phyloP scores from a whole-genome alignment of 169 alveolate species.

The Nephromyces sp. region DNA sequence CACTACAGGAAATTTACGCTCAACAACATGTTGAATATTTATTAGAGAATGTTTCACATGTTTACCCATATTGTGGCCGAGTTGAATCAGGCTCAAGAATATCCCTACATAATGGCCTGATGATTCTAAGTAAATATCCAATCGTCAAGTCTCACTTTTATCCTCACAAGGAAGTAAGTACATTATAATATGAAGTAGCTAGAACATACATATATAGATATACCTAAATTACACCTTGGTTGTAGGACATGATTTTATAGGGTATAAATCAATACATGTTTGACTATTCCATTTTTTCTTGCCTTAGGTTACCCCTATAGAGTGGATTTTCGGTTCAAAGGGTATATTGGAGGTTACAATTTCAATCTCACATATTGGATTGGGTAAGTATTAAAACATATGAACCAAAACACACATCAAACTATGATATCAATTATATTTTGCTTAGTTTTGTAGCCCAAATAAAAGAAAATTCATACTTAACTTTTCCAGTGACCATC shows the following conservation, averaged over 20 bases:
- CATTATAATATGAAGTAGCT: neutral
- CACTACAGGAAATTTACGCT: conserved; percentile 74
- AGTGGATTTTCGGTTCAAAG: conserved; percentile 66
- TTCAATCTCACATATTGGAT: conserved; percentile 67
- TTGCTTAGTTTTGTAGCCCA: neutral
- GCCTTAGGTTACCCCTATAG: conserved; percentile 66
- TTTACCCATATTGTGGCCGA: conserved; percentile 63
- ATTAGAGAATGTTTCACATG: conserved; percentile 47
- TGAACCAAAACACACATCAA: neutral
- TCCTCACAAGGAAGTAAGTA: conserved; percentile 51
- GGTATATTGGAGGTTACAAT: conserved; percentile 74
- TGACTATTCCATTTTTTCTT: no score
- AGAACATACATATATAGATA: neutral
- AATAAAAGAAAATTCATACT: neutral
- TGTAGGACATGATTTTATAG: no score
- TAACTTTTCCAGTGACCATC: conserved; percentile 43
- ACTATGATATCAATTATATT: neutral
- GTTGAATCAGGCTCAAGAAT: conserved; percentile 36
- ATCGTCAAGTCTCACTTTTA: conserved; percentile 64
- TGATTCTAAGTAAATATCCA: conserved; percentile 74
- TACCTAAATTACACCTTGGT: neutral
- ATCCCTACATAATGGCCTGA: conserved; percentile 71
- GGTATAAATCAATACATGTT: no score
- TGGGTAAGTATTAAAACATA: conserved; percentile 17
- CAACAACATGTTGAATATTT: conserved; percentile 65